These are phyloP conservation scores for Candida nitratophila DNA, from an alignment of 805 yeast species.

Conservation along the genomic window DNA sequence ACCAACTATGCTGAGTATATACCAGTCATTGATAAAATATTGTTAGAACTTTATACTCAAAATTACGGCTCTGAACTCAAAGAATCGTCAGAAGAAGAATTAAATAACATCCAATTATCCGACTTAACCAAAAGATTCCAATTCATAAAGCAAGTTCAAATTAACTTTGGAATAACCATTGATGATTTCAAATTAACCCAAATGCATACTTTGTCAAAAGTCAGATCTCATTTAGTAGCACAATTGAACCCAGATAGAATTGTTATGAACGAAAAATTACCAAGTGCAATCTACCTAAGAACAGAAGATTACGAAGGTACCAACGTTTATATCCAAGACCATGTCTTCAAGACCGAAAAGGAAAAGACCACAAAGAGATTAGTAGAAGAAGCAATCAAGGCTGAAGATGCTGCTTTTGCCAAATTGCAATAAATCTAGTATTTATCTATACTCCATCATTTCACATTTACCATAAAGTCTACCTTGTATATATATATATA, in stretches of 20 bases:
- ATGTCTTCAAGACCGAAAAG: slow-evolving; percentile 39
- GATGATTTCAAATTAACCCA: slow-evolving; percentile 43
- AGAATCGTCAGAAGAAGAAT: slow-evolving; percentile 3
- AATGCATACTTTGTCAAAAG: slow-evolving; percentile 30
- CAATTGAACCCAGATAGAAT: slow-evolving; percentile 34
- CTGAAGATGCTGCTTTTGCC: slow-evolving; percentile 12
- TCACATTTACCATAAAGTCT: neutral
- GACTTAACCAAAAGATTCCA: slow-evolving; percentile 45
- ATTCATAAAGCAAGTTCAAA: slow-evolving; percentile 41
- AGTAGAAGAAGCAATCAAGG: slow-evolving; percentile 24
- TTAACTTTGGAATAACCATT: slow-evolving; percentile 41
- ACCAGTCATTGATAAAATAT: slow-evolving; percentile 8
- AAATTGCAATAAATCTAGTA: neutral
- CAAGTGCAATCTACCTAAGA: slow-evolving; percentile 66
- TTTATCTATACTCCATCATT: neutral
- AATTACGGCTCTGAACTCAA: neutral
- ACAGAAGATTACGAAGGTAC: slow-evolving; percentile 47
- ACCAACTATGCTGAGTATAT: slow-evolving; percentile 4
- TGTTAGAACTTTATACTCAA: slow-evolving; percentile 9
- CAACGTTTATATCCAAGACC: slow-evolving; percentile 49
- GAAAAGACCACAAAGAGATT: slow-evolving; percentile 39
- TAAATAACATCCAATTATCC: slow-evolving; percentile 14
- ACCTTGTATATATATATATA: neutral
- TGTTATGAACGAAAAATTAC: slow-evolving; percentile 52
- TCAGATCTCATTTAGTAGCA: slow-evolving; percentile 29